Base-by-base conservation (phyloP, 768 basidiomycete genomes). In the Tulasnella sp. region DNA sequence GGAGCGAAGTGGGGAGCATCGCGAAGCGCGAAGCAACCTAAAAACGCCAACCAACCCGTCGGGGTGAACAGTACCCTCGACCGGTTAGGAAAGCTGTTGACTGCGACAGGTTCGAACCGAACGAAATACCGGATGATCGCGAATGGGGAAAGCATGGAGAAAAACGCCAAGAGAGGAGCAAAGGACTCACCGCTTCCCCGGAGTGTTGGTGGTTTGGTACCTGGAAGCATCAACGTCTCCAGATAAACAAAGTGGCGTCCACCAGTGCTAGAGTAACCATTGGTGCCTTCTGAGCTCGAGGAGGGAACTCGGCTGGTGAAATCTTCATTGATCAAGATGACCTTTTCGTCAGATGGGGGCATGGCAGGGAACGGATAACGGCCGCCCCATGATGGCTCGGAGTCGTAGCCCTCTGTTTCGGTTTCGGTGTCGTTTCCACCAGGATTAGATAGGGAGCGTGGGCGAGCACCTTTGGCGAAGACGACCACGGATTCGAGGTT, bases 151-250 rank as follows among this genome's bases (percentile, higher is more conserved):
- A 19, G 34, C 25, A 35, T 50, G 31, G n/a, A n/a, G 36, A 39
- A 53, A 25, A 27, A 17, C 51, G 31, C 34, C 35, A 25, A 36
- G 31, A 37, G 51, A 36, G 36, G 40, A 53, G 37, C 25, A 23
- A 15, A 2, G 2, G 3, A 55, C 53, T 55, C 39, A 55, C 53
- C 19, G 32, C 53, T 55, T 45, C 53, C 53, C 11, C 53, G 37
- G 21, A 55, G 76, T 55, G 73, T 74, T 57, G 68, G 69, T 19
- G 70, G 53, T 21, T 34, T 55, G 27, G 42, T 2, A n/a, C n/a
- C 6, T 25, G 53, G 53, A n/a, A 55, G 39, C 36, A 29, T 55
- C 39, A 55, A 9, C 39, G 53, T 55, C 53, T 55, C 53, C 27
- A 55, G 40, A 29, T 55, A 55, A 25, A 55, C 53, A 14, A 48